These are phyloP conservation scores for Podaxis mareebaensis DNA, from an alignment of 768 basidiomycete genomes.

Conservation along the genomic window DNA sequence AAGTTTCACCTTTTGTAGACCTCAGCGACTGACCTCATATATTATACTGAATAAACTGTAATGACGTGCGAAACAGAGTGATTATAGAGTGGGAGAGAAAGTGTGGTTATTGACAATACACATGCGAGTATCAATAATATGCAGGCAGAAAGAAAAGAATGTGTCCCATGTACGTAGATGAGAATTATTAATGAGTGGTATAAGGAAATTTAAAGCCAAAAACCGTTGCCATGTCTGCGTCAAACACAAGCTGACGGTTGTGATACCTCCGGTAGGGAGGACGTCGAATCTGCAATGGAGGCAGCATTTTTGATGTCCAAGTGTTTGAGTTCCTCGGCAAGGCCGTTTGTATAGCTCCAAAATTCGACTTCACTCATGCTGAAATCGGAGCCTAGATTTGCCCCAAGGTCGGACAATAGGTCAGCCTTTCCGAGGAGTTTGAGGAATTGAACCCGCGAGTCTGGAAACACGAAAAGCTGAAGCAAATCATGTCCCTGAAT, in stretches of 20 bases:
- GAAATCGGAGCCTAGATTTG: slow-evolving; percentile 29
- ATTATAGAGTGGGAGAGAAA: not conserved
- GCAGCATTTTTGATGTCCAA: not conserved
- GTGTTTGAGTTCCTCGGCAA: slow-evolving; percentile 17
- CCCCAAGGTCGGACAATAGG: slow-evolving; percentile 37
- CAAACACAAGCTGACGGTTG: not conserved
- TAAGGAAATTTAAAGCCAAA: not conserved
- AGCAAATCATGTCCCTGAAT: slow-evolving; percentile 58
- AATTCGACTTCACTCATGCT: slow-evolving; percentile 55
- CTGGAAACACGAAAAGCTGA: slow-evolving; percentile 67
- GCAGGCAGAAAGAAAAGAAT: not conserved
- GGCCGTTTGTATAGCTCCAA: slow-evolving; percentile 57
- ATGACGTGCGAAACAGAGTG: no score
- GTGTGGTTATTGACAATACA: not conserved
- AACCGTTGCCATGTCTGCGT: not conserved
- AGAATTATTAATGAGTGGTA: not conserved
- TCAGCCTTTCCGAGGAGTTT: slow-evolving; percentile 50
- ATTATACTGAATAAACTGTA: no score
- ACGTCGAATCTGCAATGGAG: not conserved
- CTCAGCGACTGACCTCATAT: not conserved
- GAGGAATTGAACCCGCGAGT: slow-evolving; percentile 71
- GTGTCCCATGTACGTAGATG: not conserved
- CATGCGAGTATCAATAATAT: not conserved
- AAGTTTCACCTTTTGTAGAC: not conserved
- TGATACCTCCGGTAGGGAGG: not conserved